Percentiles rank a stretch among this genome's conserved stretches.
Evolutionary conservation across 2,329 filamentous ascomycete species (phyloP).

Genomic region (Trichoderma simmonsii): DNA sequence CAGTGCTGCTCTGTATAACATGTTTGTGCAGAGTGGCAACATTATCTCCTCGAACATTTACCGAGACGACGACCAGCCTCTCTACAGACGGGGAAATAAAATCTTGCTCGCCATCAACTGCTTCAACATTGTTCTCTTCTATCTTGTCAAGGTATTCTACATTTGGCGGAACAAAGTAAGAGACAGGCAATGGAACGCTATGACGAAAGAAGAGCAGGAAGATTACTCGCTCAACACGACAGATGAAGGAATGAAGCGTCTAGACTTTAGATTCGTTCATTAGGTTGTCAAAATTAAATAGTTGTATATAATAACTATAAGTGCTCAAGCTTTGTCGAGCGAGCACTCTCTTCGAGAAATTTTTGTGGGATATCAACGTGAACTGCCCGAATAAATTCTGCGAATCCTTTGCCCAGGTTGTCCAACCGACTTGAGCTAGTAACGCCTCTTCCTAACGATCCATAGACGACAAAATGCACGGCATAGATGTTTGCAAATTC

Average conservation of each 20-base stretch:
- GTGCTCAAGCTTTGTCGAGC: neutral
- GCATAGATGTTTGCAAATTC: slow-evolving; percentile 44
- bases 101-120: slow-evolving; percentile 46
- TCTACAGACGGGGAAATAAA: slow-evolving; percentile 45
- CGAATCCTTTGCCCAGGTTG: slow-evolving; percentile 51
- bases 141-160: slow-evolving; percentile 52
- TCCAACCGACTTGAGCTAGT: slow-evolving; percentile 48
- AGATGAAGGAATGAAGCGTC: slow-evolving; percentile 44
- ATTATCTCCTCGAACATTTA: slow-evolving; percentile 40
- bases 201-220: slow-evolving; percentile 41
- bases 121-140: slow-evolving; percentile 48
- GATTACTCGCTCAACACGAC: slow-evolving; percentile 37
- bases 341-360: slow-evolving; percentile 4
- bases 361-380: slow-evolving; percentile 24
- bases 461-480: slow-evolving; percentile 51
- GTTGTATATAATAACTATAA: neutral
- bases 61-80: slow-evolving; percentile 33
- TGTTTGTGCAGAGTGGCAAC: slow-evolving; percentile 34
- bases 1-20: slow-evolving; percentile 56
- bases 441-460: slow-evolving; percentile 42
- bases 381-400: slow-evolving; percentile 42
- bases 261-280: slow-evolving; percentile 43
- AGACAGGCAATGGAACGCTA: slow-evolving; percentile 44
- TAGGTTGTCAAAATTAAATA: slow-evolving; percentile 21
- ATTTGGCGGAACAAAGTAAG: slow-evolving; percentile 44